These are phyloP conservation scores for Cetraspora pellucida DNA, from an alignment of 192 early-diverging fungal species.

Conservation along the genomic window DNA sequence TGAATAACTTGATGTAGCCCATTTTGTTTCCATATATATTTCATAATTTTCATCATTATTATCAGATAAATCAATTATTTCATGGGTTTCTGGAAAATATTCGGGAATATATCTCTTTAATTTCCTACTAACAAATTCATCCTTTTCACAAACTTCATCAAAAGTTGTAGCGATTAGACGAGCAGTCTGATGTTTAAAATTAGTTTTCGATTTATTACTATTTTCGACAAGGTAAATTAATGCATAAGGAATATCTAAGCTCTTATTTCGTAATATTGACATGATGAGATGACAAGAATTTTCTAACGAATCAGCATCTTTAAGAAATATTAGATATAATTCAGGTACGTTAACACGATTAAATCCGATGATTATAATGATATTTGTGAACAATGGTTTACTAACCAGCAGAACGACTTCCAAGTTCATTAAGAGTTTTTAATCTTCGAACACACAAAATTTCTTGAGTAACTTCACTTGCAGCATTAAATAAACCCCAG, in stretches of 20 bases:
- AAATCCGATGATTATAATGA: background rate
- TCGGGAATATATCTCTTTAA: constrained; percentile 14
- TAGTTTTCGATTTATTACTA: background rate
- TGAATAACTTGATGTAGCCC: background rate
- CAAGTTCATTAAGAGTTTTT: constrained; percentile 39
- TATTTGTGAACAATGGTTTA: background rate
- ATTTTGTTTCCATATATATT: no score
- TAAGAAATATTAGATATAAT: no score
- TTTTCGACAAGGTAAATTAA: background rate
- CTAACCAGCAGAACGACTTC: constrained; percentile 33
- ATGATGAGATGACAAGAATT: no score
- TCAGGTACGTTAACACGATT: no score
- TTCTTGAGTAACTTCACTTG: constrained; percentile 40
- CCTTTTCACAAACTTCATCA: background rate
- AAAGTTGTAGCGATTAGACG: constrained; percentile 14
- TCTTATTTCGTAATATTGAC: background rate
- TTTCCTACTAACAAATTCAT: background rate
- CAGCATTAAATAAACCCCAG: constrained; percentile 38
- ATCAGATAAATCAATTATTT: background rate
- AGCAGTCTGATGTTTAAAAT: background rate
- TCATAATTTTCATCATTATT: background rate
- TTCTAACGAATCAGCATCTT: no score
- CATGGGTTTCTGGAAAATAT: background rate
- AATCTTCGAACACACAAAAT: constrained; percentile 41
- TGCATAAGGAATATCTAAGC: constrained; percentile 13